Percentiles rank a stretch among this genome's conserved stretches.
phyloP scores from a whole-genome alignment of 345 rosid species.

The Viola odorata region DNA sequence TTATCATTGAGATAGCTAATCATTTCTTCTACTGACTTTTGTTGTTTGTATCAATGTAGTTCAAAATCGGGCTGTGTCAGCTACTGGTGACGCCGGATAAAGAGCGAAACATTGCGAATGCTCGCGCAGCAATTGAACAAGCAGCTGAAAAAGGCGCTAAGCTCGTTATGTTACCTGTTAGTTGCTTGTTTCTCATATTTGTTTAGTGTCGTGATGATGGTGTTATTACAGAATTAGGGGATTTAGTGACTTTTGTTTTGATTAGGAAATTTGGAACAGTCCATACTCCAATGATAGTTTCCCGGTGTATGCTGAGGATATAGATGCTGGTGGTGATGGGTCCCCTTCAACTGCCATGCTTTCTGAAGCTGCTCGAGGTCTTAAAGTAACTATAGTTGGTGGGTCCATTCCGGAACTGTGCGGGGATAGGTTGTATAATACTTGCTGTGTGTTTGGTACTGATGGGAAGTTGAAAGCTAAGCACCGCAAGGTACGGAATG shows the following conservation, averaged over 20 bases:
- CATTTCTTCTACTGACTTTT: conserved; percentile 1
- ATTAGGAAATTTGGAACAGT: conserved; percentile 91
- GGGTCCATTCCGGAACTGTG: conserved; percentile 80
- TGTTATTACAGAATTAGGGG: background rate
- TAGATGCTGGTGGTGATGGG: conserved; percentile 57
- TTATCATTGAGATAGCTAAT: background rate
- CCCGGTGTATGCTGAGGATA: conserved; percentile 81
- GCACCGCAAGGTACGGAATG: conserved; percentile 65
- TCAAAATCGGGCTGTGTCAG: conserved; percentile 82
- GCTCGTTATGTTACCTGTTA: conserved; percentile 80
- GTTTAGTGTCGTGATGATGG: background rate
- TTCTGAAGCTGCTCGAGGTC: conserved; percentile 57
- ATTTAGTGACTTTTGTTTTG: background rate
- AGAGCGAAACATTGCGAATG: conserved; percentile 68
- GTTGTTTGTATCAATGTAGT: conserved; percentile 30
- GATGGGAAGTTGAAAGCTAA: conserved; percentile 74
- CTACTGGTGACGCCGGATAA: conserved; percentile 67
- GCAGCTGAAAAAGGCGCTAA: conserved; percentile 70
- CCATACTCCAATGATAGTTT: conserved; percentile 87
- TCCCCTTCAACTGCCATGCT: conserved; percentile 87
- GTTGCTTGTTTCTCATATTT: conserved; percentile 9
- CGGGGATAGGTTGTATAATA: conserved; percentile 66
- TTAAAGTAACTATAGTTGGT: conserved; percentile 73
- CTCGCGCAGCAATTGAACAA: conserved; percentile 57
- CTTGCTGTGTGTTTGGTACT: conserved; percentile 76